Evolutionary conservation across 306 rosid genomes (phyloP), one percentile per base, ranked within the genome.

Genomic region (Sicyos baderoa): DNA sequence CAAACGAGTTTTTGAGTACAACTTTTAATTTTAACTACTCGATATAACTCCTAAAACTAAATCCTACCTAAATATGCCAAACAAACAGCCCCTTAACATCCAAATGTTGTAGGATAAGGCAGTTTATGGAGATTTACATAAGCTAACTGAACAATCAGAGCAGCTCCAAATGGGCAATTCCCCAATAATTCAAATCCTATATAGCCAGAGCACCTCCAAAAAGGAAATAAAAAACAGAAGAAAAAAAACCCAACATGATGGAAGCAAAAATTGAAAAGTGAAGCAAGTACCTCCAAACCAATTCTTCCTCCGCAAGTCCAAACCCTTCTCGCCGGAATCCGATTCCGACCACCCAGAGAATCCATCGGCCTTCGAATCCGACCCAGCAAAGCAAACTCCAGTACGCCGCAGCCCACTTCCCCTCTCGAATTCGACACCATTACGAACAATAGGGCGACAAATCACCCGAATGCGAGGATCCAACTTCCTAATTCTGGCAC

Each of bases 301-400:
- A 25, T 82, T 75, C 81, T 78, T 86, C 77, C 79, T 88, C 18
- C 51, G 76, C 55, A 83, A 72, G 8, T 73, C 77, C 51, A 61
- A 15, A 19, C 67, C 61, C 61, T 77, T 76, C 50, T 78, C 87
- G 4, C 37, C 82, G 40, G 48, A 70, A 44, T 65, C 82, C 4
- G 90, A 59, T 35, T 80, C 82, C 55, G 96, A 86, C 99, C 97
- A 94, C 19, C 99, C 99, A 13, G 96, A 84, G 54, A 90, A 84
- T 0, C 82, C 89, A 40, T 88, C 96, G 8, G 7, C 52, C 9
- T 63, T 66, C 5, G 82, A 66, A 19, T 80, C 84, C 49, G 86
- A 66, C 67, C 76, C 81, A 61, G 69, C 78, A 85, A 76, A 79
- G 54, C 76, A 69, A 55, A 70, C 53, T 65, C 64, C 81, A 27